Conservation (phyloP, 768 basidiomycete species). For the Crepidotus variabilis region DNA sequence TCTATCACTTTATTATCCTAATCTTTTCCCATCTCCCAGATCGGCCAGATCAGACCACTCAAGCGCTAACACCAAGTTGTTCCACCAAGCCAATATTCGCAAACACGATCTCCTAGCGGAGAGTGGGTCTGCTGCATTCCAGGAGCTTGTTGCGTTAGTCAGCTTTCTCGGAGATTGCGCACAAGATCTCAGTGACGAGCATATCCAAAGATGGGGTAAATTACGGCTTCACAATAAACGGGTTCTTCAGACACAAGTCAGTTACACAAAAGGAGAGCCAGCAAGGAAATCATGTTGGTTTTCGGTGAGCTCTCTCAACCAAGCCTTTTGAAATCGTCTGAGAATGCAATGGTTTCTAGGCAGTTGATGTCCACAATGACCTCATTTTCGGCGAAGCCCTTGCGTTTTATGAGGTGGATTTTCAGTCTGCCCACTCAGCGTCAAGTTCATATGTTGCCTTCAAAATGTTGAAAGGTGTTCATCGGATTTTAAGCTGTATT, state of each 20-base stretch:
- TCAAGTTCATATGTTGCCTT: not conserved
- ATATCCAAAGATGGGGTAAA: slow-evolving; percentile 1
- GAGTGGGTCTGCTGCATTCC: not conserved
- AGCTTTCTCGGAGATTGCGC: not conserved
- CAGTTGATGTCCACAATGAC: not conserved
- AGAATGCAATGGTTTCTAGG: not conserved
- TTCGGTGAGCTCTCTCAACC: not conserved
- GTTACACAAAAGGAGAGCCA: not conserved
- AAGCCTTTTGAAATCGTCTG: not conserved
- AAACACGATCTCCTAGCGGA: too few relatives aligned
- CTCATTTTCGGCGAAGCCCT: slow-evolving; percentile 7
- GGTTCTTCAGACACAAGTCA: slow-evolving; percentile 2
- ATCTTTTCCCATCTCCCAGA: not conserved
- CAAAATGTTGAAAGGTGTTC: not conserved
- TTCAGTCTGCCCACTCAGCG: not conserved
- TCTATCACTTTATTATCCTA: slow-evolving; percentile 19
- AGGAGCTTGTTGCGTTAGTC: not conserved
- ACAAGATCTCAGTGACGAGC: not conserved
- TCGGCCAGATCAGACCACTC: not conserved
- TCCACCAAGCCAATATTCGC: not conserved
- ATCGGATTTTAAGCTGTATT: not conserved
- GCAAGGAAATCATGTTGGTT: slow-evolving; percentile 3
- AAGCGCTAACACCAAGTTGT: not conserved
- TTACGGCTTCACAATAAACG: not conserved
- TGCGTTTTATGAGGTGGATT: slow-evolving; percentile 4